phyloP scores from a whole-genome alignment of 768 basidiomycete genomes.

The Postia placenta region DNA sequence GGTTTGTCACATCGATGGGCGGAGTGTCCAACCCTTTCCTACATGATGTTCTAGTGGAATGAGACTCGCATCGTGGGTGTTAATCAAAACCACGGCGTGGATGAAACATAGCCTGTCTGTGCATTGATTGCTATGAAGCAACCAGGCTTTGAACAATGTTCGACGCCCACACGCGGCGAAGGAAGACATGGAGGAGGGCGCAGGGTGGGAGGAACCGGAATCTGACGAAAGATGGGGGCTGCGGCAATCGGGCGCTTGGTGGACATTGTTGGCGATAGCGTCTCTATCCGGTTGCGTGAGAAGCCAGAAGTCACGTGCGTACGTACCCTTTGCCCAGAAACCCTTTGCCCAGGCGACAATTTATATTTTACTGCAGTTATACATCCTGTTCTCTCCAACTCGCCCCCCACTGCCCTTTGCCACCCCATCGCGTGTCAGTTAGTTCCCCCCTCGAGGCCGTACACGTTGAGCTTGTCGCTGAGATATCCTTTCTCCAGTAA shows the following conservation, averaged over 20 bases:
- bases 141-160: too few relatives aligned
- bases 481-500: conserved; percentile 15
- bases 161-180: too few relatives aligned
- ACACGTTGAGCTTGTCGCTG: conserved; percentile 30
- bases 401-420: conserved; percentile 33
- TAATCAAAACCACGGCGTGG: too few relatives aligned
- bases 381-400: conserved; percentile 37
- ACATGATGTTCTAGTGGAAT: too few relatives aligned
- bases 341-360: conserved; percentile 72
- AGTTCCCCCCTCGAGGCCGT: conserved; percentile 24
- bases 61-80: too few relatives aligned
- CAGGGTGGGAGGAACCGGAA: too few relatives aligned
- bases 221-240: too few relatives aligned
- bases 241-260: not conserved
- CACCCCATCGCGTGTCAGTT: conserved; percentile 36
- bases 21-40: too few relatives aligned
- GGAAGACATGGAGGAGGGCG: too few relatives aligned
- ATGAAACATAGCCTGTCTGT: too few relatives aligned
- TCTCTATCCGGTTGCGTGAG: conserved; percentile 18
- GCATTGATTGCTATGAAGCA: too few relatives aligned
- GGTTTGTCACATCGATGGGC: too few relatives aligned
- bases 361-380: conserved; percentile 47
- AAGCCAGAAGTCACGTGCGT: conserved; percentile 24
- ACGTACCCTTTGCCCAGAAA: conserved; percentile 40
- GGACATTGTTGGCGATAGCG: not conserved